A percentile compares a stretch with the other conserved stretches of the same genome.
Conservation (phyloP, 441 rosid genomes). For the Capsella rubella region DNA sequence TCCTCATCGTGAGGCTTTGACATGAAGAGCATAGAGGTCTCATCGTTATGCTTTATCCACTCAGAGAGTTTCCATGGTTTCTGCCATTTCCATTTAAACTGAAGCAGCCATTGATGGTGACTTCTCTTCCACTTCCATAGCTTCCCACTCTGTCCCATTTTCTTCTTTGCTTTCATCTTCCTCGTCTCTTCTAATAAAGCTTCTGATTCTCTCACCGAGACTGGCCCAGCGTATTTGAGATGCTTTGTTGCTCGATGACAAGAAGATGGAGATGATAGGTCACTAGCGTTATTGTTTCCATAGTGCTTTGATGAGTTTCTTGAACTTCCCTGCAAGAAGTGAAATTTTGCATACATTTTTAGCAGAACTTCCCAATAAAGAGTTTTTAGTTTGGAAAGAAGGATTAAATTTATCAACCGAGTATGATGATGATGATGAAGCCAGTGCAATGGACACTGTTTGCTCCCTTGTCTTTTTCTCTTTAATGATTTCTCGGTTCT, state of each 20-base stretch:
- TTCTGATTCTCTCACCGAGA: constrained; percentile 56
- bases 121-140: constrained; percentile 88
- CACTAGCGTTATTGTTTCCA: constrained; percentile 48
- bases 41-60: constrained; percentile 76
- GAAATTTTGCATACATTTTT: constrained; percentile 13
- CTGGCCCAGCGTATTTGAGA: constrained; percentile 61
- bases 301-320: constrained; percentile 59
- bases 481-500: constrained; percentile 61
- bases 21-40: constrained; percentile 63
- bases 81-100: constrained; percentile 85
- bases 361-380: background rate
- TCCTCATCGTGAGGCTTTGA: constrained; percentile 46
- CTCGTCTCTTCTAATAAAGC: constrained; percentile 56
- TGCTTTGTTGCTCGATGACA: constrained; percentile 72
- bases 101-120: constrained; percentile 81
- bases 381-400: background rate
- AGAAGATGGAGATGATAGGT: constrained; percentile 55
- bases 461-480: constrained; percentile 67
- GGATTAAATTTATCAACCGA: constrained; percentile 47
- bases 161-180: constrained; percentile 60
- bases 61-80: constrained; percentile 88
- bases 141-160: constrained; percentile 64
- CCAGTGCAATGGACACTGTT: constrained; percentile 60
- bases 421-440: constrained; percentile 43
- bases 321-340: constrained; percentile 56